Base-by-base conservation (phyloP, 225 moss, liverwort and hornwort genomes). In the Sphagnum contortum region DNA sequence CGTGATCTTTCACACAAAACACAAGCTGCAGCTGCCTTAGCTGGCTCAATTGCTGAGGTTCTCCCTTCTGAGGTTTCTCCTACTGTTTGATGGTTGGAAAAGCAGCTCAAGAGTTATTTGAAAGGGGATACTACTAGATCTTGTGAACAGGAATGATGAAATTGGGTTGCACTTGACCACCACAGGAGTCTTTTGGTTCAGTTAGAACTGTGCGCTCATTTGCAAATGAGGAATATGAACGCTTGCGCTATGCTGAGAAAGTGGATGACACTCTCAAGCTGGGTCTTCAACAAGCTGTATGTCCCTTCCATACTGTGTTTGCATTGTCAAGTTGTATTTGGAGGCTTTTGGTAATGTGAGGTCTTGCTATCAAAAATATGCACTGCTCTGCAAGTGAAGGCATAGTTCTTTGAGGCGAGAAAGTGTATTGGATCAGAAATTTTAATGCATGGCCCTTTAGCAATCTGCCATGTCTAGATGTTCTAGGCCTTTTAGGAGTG, bases 21-120 rank as follows among this genome's bases (percentile, higher is more conserved):
- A 48, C 96, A 89, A 69, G 89, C 93, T 73, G 93, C 96, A 54
- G 90, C 96, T 62, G 93, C 96, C 57, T 71, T 87, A 66, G 96
- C 92, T 69, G 88, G 92, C 51, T 89, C 93, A 44, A 98, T 98
- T 71, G 96, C 96, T 75, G 93, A 98, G 93, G 96, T 93, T 46
- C 62, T 29, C 29, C 29, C 29, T 29, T 29, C 29, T 29, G 29
- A 50, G 12, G 7, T 51, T 9, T 5, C 6, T n/a, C 44, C 46
- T 55, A 9, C 4, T 10, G n/a, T 49, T 64, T 9, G 12, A 52
- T 9, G 6, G 4, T 49, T 44, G n/a, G 49, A 49, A 4, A 51
- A 65, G 53, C 9, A 10, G 65, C 61, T 12, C 5, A 47, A 49
- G 9, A 12, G 6, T 58, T 8, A 48, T 63, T 75, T 29, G 29